Conservation (phyloP, 148 eudicot species). For the Cornus kousa region DNA sequence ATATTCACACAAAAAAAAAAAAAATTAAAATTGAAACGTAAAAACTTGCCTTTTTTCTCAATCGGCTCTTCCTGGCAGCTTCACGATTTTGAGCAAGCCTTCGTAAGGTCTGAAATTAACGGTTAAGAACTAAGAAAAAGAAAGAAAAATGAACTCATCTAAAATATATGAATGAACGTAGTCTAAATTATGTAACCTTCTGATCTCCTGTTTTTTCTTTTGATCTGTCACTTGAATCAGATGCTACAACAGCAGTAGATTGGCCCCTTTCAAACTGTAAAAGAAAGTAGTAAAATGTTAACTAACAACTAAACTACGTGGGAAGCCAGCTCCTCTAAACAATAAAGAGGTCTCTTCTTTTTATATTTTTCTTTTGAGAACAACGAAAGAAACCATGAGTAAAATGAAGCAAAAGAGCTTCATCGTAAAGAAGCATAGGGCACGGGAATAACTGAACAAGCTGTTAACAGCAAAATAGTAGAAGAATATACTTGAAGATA, state of each 20-base stretch:
- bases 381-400: not conserved
- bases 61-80: conserved; percentile 94
- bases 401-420: not conserved
- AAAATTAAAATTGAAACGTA: not conserved
- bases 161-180: not conserved
- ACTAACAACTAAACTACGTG: not conserved
- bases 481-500: not conserved
- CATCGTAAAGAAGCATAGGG: not conserved
- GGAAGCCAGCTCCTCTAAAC: not conserved
- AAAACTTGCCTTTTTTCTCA: conserved; percentile 73
- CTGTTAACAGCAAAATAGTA: not conserved
- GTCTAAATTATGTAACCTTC: conserved; percentile 47
- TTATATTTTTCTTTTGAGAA: no score
- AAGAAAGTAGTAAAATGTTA: not conserved
- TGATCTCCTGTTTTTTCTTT: conserved; percentile 80
- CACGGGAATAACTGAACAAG: no score
- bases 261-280: conserved; percentile 70
- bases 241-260: conserved; percentile 44
- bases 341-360: not conserved
- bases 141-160: not conserved
- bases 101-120: conserved; percentile 62
- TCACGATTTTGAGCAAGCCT: conserved; percentile 97
- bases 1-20: not conserved
- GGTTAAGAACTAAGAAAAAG: not conserved
- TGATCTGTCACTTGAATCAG: conserved; percentile 87